These are phyloP conservation scores for Sugiyamaella smithiae DNA, from an alignment of 805 yeast genomes.

Conservation along the genomic window DNA sequence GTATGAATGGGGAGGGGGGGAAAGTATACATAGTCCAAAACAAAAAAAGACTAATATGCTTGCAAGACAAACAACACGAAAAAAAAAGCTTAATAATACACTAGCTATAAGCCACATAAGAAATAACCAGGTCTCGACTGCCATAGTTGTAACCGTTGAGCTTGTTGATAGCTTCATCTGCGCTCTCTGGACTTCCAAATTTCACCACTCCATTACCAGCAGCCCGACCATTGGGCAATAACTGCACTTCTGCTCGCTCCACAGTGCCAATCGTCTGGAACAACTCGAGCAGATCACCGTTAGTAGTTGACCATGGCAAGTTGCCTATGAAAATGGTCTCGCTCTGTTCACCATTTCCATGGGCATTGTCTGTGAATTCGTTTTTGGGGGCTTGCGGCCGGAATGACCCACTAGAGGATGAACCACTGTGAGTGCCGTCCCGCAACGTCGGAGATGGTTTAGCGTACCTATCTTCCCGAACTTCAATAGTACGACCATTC, in stretches of 20 bases:
- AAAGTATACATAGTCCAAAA: no score
- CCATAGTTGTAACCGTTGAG: constrained; percentile 83
- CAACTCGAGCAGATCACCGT: constrained; percentile 77
- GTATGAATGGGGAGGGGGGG: no score
- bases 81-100: background rate
- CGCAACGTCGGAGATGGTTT: constrained; percentile 14
- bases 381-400: constrained; percentile 5
- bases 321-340: constrained; percentile 66
- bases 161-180: constrained; percentile 71
- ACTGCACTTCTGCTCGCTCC: constrained; percentile 70
- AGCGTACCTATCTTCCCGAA: constrained; percentile 63
- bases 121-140: constrained; percentile 63
- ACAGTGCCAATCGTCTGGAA: constrained; percentile 83
- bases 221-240: constrained; percentile 58
- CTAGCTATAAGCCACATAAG: constrained; percentile 53
- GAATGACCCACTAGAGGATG: background rate
- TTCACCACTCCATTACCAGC: constrained; percentile 85
- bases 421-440: no score
- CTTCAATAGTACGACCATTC: constrained; percentile 76
- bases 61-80: constrained; percentile 1
- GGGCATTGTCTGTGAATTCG: constrained; percentile 12
- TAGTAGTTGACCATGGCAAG: constrained; percentile 86
- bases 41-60: no score
- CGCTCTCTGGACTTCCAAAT: constrained; percentile 62
- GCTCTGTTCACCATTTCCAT: constrained; percentile 58